Conservation (phyloP, 345 rosid species). For the Euclidium syriacum region DNA sequence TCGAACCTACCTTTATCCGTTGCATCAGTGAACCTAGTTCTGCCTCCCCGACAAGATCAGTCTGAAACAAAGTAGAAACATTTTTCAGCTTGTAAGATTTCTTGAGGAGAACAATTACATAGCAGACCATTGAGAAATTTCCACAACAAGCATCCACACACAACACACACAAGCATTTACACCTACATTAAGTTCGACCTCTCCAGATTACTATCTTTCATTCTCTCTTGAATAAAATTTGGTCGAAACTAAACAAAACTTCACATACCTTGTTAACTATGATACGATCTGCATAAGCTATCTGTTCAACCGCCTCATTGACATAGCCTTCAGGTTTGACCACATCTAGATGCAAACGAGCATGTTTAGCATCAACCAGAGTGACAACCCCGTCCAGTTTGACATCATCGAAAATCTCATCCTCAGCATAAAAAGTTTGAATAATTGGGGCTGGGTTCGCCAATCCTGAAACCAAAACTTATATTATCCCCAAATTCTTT, state of each 20-base stretch:
- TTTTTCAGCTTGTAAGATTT: background rate
- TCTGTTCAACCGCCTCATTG: constrained; percentile 94
- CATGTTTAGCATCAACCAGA: constrained; percentile 95
- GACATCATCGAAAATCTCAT: constrained; percentile 67
- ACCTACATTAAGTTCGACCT: too few species aligned
- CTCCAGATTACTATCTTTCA: too few species aligned
- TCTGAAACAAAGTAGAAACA: constrained; percentile 36
- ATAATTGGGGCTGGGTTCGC: constrained; percentile 98
- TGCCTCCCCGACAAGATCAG: constrained; percentile 74
- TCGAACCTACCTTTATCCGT: constrained; percentile 51
- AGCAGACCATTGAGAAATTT: background rate
- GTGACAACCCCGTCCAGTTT: constrained; percentile 94
- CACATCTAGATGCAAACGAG: constrained; percentile 63
- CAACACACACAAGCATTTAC: too few species aligned
- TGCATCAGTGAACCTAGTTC: constrained; percentile 61
- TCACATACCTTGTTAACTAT: constrained; percentile 74
- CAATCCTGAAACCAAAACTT: constrained; percentile 55
- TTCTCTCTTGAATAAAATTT: background rate
- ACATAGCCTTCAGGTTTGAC: constrained; percentile 88
- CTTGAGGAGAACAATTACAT: background rate
- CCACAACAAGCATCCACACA: background rate
- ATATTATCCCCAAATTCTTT: background rate
- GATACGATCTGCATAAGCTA: constrained; percentile 90
- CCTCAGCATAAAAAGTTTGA: constrained; percentile 95
- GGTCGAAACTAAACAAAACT: background rate